Base-by-base conservation (phyloP, 1,284 basidiomycete species). In the Trichosporon asahii region DNA sequence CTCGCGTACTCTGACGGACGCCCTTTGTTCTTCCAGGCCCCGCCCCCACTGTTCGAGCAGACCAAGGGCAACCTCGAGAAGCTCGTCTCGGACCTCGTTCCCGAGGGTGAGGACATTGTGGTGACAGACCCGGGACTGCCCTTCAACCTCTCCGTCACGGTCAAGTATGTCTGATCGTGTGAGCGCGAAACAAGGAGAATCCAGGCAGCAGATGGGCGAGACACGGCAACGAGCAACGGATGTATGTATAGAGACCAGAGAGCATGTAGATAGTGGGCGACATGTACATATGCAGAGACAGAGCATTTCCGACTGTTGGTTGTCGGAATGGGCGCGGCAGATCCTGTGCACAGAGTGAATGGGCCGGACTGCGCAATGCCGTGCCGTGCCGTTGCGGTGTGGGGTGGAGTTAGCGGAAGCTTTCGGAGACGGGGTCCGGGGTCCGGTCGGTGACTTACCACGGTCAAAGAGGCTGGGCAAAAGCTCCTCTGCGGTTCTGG, bases 1-100 rank as follows among this genome's bases (percentile, higher is more conserved):
- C 82, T 97, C 55, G 91, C 91, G 14, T 77, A 88, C 88, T 21
- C 85, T 83, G 70, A 77, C 15, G 79, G 84, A 12, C 88, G 86
- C 72, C 91, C 90, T 67, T 89, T 99, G 60, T 99, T 96, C 85
- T 90, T 95, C 80, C 93, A 96, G 81, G 92, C 91, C 0, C 96
- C 97, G 5, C 91, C 92, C 3, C 92, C 94, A 78, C 86, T 99
- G 8, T 91, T 96, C 80, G 85, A 90, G 80, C 89, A 89, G 4
- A 99, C 95, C 3, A 88, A 94, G 40, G 90, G 90, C 0, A 99
- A 99, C 82, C 86, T 99, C 55, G 88, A 89, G 76, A 96, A 93
- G 86, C 90, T 88, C 74, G 87, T 99, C 0, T 88, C 86, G 0
- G 94, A 98, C 67, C 84, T 99, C 6, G 87, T 97, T 14, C 84